A percentile compares a stretch with the other conserved stretches of the same genome.
These are phyloP conservation scores for Cyclostephanos invisitatus DNA, from an alignment of 108 stramenopile species.

Conservation along the genomic window DNA sequence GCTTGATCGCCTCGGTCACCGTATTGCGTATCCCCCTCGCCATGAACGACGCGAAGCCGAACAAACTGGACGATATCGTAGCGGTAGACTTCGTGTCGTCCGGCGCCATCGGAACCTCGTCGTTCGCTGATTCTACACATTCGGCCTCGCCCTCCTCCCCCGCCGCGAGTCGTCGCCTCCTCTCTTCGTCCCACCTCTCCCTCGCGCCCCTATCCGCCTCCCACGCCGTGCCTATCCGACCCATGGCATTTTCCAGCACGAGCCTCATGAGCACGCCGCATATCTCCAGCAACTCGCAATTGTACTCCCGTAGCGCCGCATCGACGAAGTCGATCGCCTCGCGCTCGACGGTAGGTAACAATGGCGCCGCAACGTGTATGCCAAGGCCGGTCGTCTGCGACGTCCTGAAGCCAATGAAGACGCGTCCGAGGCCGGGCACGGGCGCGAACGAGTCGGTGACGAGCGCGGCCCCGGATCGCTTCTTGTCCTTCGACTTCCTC, in stretches of 20 bases:
- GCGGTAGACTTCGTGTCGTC: slow-evolving; percentile 4
- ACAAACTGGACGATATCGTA: slow-evolving; percentile 49
- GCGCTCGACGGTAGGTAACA: slow-evolving; percentile 82
- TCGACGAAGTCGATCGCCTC: slow-evolving; percentile 85
- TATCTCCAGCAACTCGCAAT: slow-evolving; percentile 70
- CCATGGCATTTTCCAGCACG: slow-evolving; percentile 71
- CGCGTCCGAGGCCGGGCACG: slow-evolving; percentile 57
- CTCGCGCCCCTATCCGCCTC: slow-evolving; percentile 44
- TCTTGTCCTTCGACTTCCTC: slow-evolving; percentile 7
- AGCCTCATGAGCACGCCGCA: slow-evolving; percentile 63
- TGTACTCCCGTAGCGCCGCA: slow-evolving; percentile 66
- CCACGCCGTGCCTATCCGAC: slow-evolving; percentile 48
- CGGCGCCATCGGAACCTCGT: slow-evolving; percentile 4
- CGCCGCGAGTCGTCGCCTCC: slow-evolving; percentile 13
- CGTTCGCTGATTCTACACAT: slow-evolving; percentile 17
- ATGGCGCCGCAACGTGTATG: slow-evolving; percentile 75
- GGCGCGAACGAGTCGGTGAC: slow-evolving; percentile 70
- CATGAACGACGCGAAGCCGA: slow-evolving; percentile 80
- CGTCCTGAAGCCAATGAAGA: slow-evolving; percentile 84
- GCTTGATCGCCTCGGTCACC: slow-evolving; percentile 55
- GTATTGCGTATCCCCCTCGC: slow-evolving; percentile 71
- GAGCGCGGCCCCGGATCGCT: slow-evolving; percentile 30
- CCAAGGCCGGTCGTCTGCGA: slow-evolving; percentile 82
- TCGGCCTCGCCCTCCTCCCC: slow-evolving; percentile 4
- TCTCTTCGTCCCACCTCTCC: slow-evolving; percentile 34